Evolutionary conservation across 768 basidiomycete species (phyloP).

Genomic region (Pisolithus microcarpus): DNA sequence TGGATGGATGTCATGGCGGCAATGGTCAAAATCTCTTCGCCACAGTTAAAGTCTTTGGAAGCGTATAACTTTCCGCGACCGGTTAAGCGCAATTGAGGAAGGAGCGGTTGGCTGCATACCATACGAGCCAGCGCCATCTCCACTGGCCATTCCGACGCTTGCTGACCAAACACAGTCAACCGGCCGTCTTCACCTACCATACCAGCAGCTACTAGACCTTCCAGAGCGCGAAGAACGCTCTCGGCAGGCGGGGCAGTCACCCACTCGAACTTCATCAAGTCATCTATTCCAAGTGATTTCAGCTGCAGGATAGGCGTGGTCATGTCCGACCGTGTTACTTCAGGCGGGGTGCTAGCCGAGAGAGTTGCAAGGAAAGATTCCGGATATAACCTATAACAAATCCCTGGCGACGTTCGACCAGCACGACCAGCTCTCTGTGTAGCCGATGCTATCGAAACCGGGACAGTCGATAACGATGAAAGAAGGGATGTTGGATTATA

Average conservation of each 20-base stretch:
- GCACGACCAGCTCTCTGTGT: constrained; percentile 92
- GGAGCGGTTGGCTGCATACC: constrained; percentile 39
- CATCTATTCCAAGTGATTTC: constrained; percentile 91
- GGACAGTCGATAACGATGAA: constrained; percentile 75
- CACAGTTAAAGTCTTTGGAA: constrained; percentile 81
- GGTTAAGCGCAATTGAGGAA: constrained; percentile 1
- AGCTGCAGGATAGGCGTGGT: constrained; percentile 88
- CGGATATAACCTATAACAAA: constrained; percentile 90
- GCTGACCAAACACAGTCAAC: constrained; percentile 68
- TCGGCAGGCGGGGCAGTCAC: constrained; percentile 82
- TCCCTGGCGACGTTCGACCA: constrained; percentile 85
- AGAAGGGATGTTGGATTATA: constrained; percentile 85
- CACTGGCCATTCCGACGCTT: constrained; percentile 90
- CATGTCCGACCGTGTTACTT: constrained; percentile 87
- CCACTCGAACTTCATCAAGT: constrained; percentile 96
- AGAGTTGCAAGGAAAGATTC: constrained; percentile 52
- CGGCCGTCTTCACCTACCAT: constrained; percentile 81
- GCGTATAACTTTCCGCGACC: constrained; percentile 58
- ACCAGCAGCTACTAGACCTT: constrained; percentile 70
- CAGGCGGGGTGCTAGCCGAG: constrained; percentile 69
- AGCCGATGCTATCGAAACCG: constrained; percentile 83
- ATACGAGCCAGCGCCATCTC: constrained; percentile 93
- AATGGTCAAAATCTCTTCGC: constrained; percentile 93
- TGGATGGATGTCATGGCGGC: constrained; percentile 94
- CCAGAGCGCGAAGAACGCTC: constrained; percentile 77